These are phyloP conservation scores for Emmonsia crescens DNA, from an alignment of 2,329 filamentous ascomycete genomes.

Conservation along the genomic window DNA sequence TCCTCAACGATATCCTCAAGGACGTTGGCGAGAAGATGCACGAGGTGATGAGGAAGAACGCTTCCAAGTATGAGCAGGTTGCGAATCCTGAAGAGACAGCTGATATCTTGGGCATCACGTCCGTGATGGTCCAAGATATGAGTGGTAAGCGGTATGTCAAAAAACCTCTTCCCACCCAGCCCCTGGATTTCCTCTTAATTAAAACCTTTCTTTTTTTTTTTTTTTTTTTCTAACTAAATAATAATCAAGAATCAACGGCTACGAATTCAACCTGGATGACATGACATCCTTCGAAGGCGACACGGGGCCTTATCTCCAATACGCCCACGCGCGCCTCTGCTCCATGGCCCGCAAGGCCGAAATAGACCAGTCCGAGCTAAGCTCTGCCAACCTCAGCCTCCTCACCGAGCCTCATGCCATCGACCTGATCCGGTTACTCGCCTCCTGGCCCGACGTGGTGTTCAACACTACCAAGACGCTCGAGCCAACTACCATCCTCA, in stretches of 20 bases:
- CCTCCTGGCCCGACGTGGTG: slow-evolving; percentile 56
- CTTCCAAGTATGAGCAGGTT: slow-evolving; percentile 81
- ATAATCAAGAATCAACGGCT: slow-evolving; percentile 46
- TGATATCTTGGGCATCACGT: slow-evolving; percentile 82
- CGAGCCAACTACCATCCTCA: slow-evolving; percentile 56
- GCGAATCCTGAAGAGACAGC: slow-evolving; percentile 70
- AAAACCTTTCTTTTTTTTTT: no score
- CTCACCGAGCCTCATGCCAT: slow-evolving; percentile 52
- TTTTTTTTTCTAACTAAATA: slow-evolving; percentile 24
- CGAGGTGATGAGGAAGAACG: slow-evolving; percentile 87
- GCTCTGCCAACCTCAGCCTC: slow-evolving; percentile 47
- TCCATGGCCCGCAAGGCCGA: slow-evolving; percentile 49
- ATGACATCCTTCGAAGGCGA: slow-evolving; percentile 58
- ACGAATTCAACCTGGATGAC: slow-evolving; percentile 54
- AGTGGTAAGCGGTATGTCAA: slow-evolving; percentile 67
- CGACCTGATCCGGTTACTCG: slow-evolving; percentile 50
- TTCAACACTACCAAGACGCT: slow-evolving; percentile 53
- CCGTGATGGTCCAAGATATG: slow-evolving; percentile 98
- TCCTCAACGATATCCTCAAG: slow-evolving; percentile 59
- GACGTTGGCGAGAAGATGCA: slow-evolving; percentile 94
- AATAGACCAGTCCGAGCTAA: slow-evolving; percentile 37
- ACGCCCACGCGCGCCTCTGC: slow-evolving; percentile 51
- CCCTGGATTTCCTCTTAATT: no score
- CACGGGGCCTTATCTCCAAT: slow-evolving; percentile 55
- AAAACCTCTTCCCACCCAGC: no score